These are phyloP conservation scores for Avena sativa DNA, from an alignment of 176 grass and related monocot species.

Conservation along the genomic window DNA sequence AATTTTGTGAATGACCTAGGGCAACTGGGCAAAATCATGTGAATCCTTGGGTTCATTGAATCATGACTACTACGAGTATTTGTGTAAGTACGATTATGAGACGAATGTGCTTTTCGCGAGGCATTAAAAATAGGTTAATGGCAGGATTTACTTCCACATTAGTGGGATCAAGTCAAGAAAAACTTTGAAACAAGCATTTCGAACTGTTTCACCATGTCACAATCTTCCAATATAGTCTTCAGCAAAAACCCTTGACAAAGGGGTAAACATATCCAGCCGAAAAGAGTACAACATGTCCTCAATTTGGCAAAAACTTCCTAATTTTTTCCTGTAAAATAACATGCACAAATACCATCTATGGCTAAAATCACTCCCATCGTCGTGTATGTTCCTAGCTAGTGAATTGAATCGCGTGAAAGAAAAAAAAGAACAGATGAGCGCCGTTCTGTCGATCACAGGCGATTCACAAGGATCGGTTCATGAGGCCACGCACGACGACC, in stretches of 20 bases:
- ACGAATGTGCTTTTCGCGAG: not conserved
- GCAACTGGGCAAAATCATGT: too few relatives aligned
- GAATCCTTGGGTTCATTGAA: too few relatives aligned
- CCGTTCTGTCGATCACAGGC: not conserved
- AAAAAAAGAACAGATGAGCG: too few relatives aligned
- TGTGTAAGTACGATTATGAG: not conserved
- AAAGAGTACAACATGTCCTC: not conserved
- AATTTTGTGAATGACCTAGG: too few relatives aligned
- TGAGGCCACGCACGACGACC: constrained; percentile 68
- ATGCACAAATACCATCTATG: too few relatives aligned
- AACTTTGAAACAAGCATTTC: too few relatives aligned
- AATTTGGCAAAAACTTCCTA: not conserved
- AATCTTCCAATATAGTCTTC: too few relatives aligned
- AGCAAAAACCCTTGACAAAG: not conserved
- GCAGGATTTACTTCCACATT: too few relatives aligned
- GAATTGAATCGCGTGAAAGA: not conserved
- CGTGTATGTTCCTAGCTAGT: too few relatives aligned
- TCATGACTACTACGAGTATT: not conserved
- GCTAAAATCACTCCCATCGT: too few relatives aligned
- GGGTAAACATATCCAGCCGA: not conserved
- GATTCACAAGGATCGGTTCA: constrained; percentile 42
- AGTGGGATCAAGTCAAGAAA: not conserved
- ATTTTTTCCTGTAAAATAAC: too few relatives aligned
- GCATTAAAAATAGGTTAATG: not conserved
- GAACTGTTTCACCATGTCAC: not conserved